phyloP scores from a whole-genome alignment of 495 filamentous ascomycete genomes.

The Penicilliopsis zonata region DNA sequence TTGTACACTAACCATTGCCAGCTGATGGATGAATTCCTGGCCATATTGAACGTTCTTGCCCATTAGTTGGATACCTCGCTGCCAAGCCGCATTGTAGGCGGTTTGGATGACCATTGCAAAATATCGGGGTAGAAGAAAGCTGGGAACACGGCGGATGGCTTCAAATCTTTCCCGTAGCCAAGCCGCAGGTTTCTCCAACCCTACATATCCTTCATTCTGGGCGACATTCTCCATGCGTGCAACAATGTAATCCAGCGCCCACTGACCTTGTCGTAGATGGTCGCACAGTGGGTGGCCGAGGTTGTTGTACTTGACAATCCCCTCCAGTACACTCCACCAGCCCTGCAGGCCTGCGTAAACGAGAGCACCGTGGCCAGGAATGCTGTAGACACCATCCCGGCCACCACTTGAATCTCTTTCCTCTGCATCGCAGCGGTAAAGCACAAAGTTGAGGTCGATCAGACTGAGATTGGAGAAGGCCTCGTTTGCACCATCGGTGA shows the following conservation, averaged over 20 bases:
- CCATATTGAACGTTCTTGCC: constrained; percentile 62
- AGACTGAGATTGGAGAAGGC: constrained; percentile 65
- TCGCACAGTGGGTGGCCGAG: constrained; percentile 88
- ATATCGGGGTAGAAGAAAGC: constrained; percentile 82
- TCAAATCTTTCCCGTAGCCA: constrained; percentile 83
- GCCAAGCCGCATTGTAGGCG: constrained; percentile 72
- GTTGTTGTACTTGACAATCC: constrained; percentile 79
- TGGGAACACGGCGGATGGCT: constrained; percentile 70
- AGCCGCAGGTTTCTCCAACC: constrained; percentile 47
- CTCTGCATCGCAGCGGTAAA: constrained; percentile 89
- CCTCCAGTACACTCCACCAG: constrained; percentile 90
- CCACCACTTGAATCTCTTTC: constrained; percentile 72
- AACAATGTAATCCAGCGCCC: constrained; percentile 86
- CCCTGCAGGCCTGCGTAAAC: constrained; percentile 96
- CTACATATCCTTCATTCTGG: constrained; percentile 42
- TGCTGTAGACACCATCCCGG: constrained; percentile 73
- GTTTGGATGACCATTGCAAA: constrained; percentile 83
- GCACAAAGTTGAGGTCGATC: constrained; percentile 78
- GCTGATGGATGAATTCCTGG: constrained; percentile 71
- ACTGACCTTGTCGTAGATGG: constrained; percentile 81
- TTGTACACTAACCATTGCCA: constrained; percentile 84
- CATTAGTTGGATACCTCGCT: constrained; percentile 67
- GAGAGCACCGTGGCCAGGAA: constrained; percentile 71
- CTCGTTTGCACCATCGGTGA: constrained; percentile 67
- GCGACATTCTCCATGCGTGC: constrained; percentile 64